phyloP scores from a whole-genome alignment of 257 asterid species.

The Solanum arcanum region DNA sequence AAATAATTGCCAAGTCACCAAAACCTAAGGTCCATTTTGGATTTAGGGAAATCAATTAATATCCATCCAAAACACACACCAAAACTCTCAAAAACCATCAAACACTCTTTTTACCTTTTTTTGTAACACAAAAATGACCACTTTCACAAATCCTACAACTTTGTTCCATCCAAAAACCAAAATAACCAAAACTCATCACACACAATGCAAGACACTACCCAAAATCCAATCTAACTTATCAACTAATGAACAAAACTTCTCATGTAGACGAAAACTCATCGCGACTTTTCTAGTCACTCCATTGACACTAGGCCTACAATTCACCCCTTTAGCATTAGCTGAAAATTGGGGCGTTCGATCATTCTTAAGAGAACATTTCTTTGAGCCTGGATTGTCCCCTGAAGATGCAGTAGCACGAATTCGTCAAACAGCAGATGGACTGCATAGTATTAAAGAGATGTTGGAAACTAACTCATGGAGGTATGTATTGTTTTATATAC shows the following conservation, averaged over 20 bases:
- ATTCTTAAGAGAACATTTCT: slow-evolving; percentile 32
- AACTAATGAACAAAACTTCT: neutral
- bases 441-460: slow-evolving; percentile 58
- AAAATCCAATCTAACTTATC: slow-evolving; percentile 20
- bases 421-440: slow-evolving; percentile 64
- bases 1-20: slow-evolving; percentile 27
- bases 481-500: slow-evolving; percentile 57
- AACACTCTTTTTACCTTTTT: neutral
- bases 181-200: slow-evolving; percentile 4
- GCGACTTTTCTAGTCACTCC: slow-evolving; percentile 35
- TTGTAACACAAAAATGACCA: slow-evolving; percentile 18
- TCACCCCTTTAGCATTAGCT: slow-evolving; percentile 35
- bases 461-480: slow-evolving; percentile 76
- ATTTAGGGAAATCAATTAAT: neutral
- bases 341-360: slow-evolving; percentile 72
- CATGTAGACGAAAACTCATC: slow-evolving; percentile 24
- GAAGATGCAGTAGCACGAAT: slow-evolving; percentile 60
- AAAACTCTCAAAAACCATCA: neutral
- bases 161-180: slow-evolving; percentile 23
- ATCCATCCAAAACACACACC: slow-evolving; percentile 7
- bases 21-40: slow-evolving; percentile 43
- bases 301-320: slow-evolving; percentile 22
- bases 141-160: slow-evolving; percentile 36
- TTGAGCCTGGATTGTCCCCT: slow-evolving; percentile 48
- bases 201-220: neutral